Conservation (phyloP, 1,139 yeast species). For the Sugiyamaella paludigena region DNA sequence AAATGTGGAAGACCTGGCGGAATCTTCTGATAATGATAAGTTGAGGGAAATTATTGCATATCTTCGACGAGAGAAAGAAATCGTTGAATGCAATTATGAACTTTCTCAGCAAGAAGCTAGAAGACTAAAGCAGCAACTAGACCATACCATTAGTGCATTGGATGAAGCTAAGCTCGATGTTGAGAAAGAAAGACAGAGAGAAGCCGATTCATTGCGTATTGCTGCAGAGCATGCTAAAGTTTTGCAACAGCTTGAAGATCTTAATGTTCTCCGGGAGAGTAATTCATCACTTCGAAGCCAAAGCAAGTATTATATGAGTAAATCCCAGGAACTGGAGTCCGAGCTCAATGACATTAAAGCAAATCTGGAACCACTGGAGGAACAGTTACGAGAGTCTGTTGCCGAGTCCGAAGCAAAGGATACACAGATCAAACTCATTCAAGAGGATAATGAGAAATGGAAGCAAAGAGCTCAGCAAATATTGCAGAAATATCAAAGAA, state of each 20-base stretch:
- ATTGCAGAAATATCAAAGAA: constrained; percentile 46
- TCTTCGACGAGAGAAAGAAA: constrained; percentile 75
- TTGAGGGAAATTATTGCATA: constrained; percentile 58
- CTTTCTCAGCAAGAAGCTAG: constrained; percentile 50
- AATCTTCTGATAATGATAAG: constrained; percentile 37
- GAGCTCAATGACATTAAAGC: constrained; percentile 38
- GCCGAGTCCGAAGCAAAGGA: constrained; percentile 45
- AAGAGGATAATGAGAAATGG: constrained; percentile 52
- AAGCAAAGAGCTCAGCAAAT: constrained; percentile 50
- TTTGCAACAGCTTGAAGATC: constrained; percentile 60
- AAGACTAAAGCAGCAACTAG: constrained; percentile 43
- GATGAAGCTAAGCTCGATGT: constrained; percentile 37
- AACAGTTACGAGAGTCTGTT: constrained; percentile 38
- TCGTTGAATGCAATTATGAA: constrained; percentile 58
- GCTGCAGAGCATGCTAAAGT: constrained; percentile 53
- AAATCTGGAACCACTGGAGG: constrained; percentile 39
- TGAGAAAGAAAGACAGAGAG: constrained; percentile 39
- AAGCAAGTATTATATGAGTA: constrained; percentile 35
- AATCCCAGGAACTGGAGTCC: constrained; percentile 37
- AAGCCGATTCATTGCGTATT: constrained; percentile 43
- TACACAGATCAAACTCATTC: constrained; percentile 40
- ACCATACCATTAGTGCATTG: constrained; percentile 33
- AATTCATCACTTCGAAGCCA: constrained; percentile 66
- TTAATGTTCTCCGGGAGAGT: constrained; percentile 71
- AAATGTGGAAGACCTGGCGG: constrained; percentile 27